phyloP scores from a whole-genome alignment of 306 rosid genomes.

The Canavalia ensiformis region DNA sequence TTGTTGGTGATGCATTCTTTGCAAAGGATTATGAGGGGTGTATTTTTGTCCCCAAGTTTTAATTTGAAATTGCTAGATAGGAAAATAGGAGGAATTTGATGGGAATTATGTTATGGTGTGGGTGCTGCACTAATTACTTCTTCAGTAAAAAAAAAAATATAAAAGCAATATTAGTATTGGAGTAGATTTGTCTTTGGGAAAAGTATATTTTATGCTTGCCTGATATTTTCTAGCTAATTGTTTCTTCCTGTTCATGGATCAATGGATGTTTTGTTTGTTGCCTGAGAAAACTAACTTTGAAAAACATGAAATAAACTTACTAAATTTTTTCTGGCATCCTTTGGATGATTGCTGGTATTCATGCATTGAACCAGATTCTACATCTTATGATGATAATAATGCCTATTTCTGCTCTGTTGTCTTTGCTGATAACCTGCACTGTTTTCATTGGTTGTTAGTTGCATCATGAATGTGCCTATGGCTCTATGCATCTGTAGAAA shows the following conservation, averaged over 20 bases:
- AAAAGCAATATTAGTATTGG: not conserved
- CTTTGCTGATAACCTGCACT: slow-evolving; percentile 30
- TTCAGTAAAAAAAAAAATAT: not conserved
- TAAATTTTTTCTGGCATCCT: not conserved
- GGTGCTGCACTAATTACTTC: slow-evolving; percentile 9
- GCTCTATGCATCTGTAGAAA: not conserved
- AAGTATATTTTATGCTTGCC: not conserved
- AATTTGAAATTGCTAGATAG: not conserved
- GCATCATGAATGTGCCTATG: slow-evolving; percentile 42
- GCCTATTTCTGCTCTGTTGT: not conserved
- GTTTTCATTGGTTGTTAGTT: slow-evolving; percentile 39
- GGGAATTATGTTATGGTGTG: not conserved
- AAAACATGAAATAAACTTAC: not conserved
- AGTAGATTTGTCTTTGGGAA: slow-evolving; percentile 1
- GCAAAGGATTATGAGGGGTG: slow-evolving; percentile 69
- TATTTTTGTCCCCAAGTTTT: slow-evolving; percentile 8
- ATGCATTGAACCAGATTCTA: not conserved
- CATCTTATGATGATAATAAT: slow-evolving; percentile 19
- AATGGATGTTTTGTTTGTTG: not conserved
- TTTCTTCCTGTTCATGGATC: slow-evolving; percentile 18
- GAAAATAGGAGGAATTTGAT: not conserved
- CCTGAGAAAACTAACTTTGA: slow-evolving; percentile 7
- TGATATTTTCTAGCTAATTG: slow-evolving; percentile 1
- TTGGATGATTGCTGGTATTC: not conserved
- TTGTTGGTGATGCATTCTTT: slow-evolving; percentile 59